phyloP scores from a whole-genome alignment of 2,329 filamentous ascomycete species.

The Colletotrichum sp. region DNA sequence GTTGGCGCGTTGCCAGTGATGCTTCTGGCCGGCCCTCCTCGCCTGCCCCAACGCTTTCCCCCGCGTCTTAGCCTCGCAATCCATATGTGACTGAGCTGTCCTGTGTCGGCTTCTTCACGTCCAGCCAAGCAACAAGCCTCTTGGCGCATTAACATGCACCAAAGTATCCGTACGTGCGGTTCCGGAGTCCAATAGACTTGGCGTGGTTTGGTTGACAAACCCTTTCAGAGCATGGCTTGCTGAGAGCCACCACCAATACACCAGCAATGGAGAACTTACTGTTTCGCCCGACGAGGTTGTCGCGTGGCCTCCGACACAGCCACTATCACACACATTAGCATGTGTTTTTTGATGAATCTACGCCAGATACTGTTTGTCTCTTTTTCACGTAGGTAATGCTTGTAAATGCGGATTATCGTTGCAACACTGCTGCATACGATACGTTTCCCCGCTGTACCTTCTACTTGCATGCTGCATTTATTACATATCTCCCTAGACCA shows the following conservation, averaged over 20 bases:
- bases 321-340: not conserved
- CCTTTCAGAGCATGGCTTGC: not conserved
- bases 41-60: not conserved
- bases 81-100: not conserved
- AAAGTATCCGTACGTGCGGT: not conserved
- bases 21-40: not conserved
- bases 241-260: not conserved
- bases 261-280: not conserved
- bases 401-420: not conserved
- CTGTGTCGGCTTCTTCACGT: not conserved
- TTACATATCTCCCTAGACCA: not conserved
- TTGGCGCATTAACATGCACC: not conserved
- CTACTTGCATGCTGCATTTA: not conserved
- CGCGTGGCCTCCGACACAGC: not conserved
- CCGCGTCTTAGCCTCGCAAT: not conserved
- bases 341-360: not conserved
- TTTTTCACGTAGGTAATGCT: not conserved
- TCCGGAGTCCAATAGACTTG: not conserved
- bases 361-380: not conserved
- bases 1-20: constrained; percentile 2
- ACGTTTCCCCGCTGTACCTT: not conserved
- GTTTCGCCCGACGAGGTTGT: not conserved
- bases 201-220: not conserved
- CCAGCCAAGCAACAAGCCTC: not conserved
- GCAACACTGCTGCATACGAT: not conserved